These are phyloP conservation scores for Moesziomyces parantarcticus DNA, from an alignment of 1,284 basidiomycete species.

Conservation along the genomic window DNA sequence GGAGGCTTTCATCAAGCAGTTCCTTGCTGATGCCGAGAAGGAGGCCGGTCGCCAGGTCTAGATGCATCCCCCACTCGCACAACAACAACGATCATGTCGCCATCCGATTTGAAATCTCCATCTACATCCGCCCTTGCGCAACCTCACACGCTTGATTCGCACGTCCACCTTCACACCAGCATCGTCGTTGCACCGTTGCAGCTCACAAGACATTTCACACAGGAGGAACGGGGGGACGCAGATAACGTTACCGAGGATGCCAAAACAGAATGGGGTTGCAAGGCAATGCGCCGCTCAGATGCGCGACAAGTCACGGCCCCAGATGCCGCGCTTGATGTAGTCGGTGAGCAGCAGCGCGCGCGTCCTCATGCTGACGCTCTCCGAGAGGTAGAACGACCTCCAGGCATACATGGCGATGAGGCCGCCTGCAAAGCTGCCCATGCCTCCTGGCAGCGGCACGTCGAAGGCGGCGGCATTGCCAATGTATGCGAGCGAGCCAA, in stretches of 20 bases:
- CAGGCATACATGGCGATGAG: constrained; percentile 66
- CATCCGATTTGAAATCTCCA: too few species aligned
- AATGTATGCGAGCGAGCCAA: constrained; percentile 64
- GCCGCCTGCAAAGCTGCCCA: constrained; percentile 62
- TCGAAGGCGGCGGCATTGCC: constrained; percentile 67
- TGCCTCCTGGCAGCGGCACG: constrained; percentile 60
- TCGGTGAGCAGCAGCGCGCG: constrained; percentile 62
- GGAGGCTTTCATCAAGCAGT: constrained; percentile 67
- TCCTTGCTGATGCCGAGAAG: constrained; percentile 62
- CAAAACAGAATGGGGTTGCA: neutral
- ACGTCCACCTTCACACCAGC: too few species aligned
- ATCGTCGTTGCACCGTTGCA: too few species aligned
- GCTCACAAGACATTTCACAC: too few species aligned
- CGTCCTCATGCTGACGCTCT: constrained; percentile 60
- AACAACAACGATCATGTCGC: neutral
- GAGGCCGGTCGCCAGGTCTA: constrained; percentile 45
- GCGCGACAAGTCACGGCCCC: constrained; percentile 57
- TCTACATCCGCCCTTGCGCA: too few species aligned
- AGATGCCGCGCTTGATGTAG: constrained; percentile 63
- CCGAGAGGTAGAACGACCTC: constrained; percentile 56
- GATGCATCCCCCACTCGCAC: neutral
- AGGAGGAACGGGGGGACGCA: too few species aligned
- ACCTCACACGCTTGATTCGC: too few species aligned
- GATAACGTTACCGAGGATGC: too few species aligned
- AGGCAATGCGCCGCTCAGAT: constrained; percentile 12